Conservation (phyloP, 2,329 filamentous ascomycete species). For the Colletotrichum neosansevieriae region DNA sequence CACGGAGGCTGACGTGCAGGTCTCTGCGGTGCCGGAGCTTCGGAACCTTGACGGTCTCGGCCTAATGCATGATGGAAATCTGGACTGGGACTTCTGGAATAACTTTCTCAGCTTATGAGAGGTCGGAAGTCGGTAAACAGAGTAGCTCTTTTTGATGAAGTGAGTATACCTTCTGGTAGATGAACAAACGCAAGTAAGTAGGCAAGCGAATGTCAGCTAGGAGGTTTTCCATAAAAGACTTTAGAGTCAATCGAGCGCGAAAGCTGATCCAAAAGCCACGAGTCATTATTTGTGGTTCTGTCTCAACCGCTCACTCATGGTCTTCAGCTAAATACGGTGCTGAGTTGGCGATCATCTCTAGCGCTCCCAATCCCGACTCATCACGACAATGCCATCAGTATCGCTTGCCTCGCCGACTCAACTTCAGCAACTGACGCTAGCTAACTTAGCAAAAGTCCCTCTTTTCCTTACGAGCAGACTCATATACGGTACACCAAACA, state of each 20-base stretch:
- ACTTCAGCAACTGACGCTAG: too few relatives aligned
- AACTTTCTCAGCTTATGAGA: conserved; percentile 12
- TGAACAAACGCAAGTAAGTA: too few relatives aligned
- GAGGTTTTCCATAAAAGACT: too few relatives aligned
- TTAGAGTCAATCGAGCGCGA: neutral
- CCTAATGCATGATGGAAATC: conserved; percentile 1
- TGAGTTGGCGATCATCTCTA: neutral
- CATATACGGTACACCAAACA: neutral
- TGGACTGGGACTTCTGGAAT: conserved; percentile 35
- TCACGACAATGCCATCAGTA: neutral
- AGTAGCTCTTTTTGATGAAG: neutral
- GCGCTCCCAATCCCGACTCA: neutral
- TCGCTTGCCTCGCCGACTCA: neutral
- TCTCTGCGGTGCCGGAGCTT: neutral
- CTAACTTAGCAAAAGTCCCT: neutral
- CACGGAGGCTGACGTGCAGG: neutral
- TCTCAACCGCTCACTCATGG: neutral
- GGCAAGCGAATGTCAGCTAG: too few relatives aligned
- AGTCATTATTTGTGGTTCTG: conserved; percentile 2
- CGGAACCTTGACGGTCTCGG: neutral
- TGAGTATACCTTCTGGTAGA: too few relatives aligned
- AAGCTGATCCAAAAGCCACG: neutral
- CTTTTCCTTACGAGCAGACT: too few relatives aligned
- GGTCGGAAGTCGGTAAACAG: neutral
- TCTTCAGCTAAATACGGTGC: neutral